Conservation (phyloP, 768 basidiomycete genomes). For the Sporobolomyces pararoseus region DNA sequence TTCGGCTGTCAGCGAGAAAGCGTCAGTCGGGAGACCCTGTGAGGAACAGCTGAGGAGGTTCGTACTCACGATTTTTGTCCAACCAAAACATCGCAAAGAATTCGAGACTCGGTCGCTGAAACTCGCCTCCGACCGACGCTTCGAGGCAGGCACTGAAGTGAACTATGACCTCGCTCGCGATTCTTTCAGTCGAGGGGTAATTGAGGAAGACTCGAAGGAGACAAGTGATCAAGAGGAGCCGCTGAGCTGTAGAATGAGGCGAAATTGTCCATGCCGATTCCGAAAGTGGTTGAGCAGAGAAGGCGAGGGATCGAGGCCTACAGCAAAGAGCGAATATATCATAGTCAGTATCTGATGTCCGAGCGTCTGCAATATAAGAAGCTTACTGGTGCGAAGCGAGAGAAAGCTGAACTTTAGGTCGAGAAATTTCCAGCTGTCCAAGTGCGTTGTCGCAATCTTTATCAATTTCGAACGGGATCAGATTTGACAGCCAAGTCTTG, state of each 20-base stretch:
- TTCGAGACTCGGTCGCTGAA: constrained; percentile 65
- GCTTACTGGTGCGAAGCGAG: constrained; percentile 43
- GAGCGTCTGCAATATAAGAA: background rate
- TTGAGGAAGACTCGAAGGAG: constrained; percentile 69
- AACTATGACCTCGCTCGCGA: constrained; percentile 67
- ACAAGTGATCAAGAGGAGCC: constrained; percentile 64
- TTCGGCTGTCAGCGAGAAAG: constrained; percentile 56
- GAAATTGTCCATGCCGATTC: constrained; percentile 67
- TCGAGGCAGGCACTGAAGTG: constrained; percentile 75
- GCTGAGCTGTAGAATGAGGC: constrained; percentile 63
- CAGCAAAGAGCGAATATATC: no score
- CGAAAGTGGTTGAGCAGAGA: constrained; percentile 51
- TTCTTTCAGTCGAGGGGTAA: constrained; percentile 66
- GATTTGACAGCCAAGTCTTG: constrained; percentile 60
- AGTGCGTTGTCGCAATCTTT: constrained; percentile 68
- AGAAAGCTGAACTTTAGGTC: constrained; percentile 45
- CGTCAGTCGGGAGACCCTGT: no score
- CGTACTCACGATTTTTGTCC: constrained; percentile 61
- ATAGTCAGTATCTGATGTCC: no score
- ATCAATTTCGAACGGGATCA: constrained; percentile 69
- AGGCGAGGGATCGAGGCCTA: background rate
- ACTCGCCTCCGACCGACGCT: constrained; percentile 60
- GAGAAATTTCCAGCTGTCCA: constrained; percentile 57
- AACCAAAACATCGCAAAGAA: constrained; percentile 74
- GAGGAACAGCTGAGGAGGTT: background rate